Base-by-base conservation (phyloP, 2,329 filamentous ascomycete species). In the Septoria linicola region DNA sequence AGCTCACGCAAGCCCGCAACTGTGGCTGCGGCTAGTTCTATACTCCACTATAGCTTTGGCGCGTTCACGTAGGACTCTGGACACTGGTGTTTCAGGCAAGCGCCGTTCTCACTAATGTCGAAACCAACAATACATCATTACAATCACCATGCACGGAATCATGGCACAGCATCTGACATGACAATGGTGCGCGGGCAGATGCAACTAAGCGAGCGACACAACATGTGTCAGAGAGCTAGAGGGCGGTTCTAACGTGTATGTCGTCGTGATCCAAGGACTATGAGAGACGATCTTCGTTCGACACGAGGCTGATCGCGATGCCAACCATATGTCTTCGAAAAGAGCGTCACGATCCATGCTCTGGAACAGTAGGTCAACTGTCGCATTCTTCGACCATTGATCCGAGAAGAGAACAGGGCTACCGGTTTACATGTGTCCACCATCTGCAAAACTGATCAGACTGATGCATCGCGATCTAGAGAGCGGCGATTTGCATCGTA, bases 11-110 rank as follows among this genome's bases (percentile, higher is more conserved):
- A 31, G 16, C 20, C 5, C 4, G 6, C 16, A n/a, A 7, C 30
- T n/a, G 41, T 46, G 49, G 41, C 49, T 51, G 49, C 41, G 49
- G 40, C 49, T n/a, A n/a, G n/a, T n/a, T n/a, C n/a, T 30, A 14
- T 30, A 17, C 43, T 37, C 43, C 43, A 37, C 43, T 16, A 46
- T 32, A 46, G 43, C 43, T 46, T 19, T 17, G 43, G 43, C 14
- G 16, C 43, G 43, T 31, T 35, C 23, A 27, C 10, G 23, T 10
- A 27, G 23, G 23, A 27, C 23, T 27, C 23, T 27, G 5, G 23
- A 27, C 23, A 27, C 5, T 27, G 23, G 23, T 27, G 23, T 27
- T 27, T 27, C 23, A 27, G 27, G 20, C 31, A 45, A 16, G 32
- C 20, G 20, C 42, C 16, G 30, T 8, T 30, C 17, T 43, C 11